Percentiles rank a stretch among this genome's conserved stretches.
Evolutionary conservation across 2,329 filamentous ascomycete species (phyloP).

Genomic region (Eutypella sp.): DNA sequence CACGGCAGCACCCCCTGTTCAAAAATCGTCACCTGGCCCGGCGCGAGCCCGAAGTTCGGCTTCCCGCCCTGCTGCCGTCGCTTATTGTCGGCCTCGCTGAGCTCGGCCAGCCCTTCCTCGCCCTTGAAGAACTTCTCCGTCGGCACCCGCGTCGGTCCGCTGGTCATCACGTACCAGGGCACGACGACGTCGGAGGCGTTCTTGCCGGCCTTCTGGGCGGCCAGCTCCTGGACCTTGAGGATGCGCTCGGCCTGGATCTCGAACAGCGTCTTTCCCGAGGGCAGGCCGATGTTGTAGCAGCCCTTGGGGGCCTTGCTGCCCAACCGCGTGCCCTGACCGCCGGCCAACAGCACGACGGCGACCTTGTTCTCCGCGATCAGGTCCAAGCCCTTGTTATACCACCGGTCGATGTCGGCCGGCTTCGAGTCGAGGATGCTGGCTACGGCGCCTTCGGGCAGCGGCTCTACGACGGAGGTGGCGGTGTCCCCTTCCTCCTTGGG

Average conservation of each 20-base stretch:
- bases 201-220: slow-evolving; percentile 59
- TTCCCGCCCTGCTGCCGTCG: slow-evolving; percentile 20
- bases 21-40: slow-evolving; percentile 86
- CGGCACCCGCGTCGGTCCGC: slow-evolving; percentile 82
- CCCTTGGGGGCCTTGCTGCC: slow-evolving; percentile 96
- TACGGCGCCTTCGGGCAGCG: slow-evolving; percentile 77
- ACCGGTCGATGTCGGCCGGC: slow-evolving; percentile 69
- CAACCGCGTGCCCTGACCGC: slow-evolving; percentile 89
- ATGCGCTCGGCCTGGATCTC: slow-evolving; percentile 97
- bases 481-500: slow-evolving; percentile 53
- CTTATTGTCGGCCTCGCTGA: slow-evolving; percentile 60
- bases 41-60: slow-evolving; percentile 77
- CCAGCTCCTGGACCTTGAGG: slow-evolving; percentile 75
- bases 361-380: slow-evolving; percentile 73
- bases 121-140: slow-evolving; percentile 82
- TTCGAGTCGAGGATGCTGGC: slow-evolving; percentile 91
- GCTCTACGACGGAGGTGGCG: slow-evolving; percentile 61
- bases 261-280: slow-evolving; percentile 91
- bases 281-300: slow-evolving; percentile 93
- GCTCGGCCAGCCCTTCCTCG: slow-evolving; percentile 23
- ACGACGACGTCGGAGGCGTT: slow-evolving; percentile 58
- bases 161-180: slow-evolving; percentile 99
- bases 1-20: slow-evolving; percentile 96
- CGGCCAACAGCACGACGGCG: slow-evolving; percentile 90
- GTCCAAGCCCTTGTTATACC: slow-evolving; percentile 80